phyloP scores from a whole-genome alignment of 2,329 filamentous ascomycete genomes.

The Colletotrichum tamarilloi region DNA sequence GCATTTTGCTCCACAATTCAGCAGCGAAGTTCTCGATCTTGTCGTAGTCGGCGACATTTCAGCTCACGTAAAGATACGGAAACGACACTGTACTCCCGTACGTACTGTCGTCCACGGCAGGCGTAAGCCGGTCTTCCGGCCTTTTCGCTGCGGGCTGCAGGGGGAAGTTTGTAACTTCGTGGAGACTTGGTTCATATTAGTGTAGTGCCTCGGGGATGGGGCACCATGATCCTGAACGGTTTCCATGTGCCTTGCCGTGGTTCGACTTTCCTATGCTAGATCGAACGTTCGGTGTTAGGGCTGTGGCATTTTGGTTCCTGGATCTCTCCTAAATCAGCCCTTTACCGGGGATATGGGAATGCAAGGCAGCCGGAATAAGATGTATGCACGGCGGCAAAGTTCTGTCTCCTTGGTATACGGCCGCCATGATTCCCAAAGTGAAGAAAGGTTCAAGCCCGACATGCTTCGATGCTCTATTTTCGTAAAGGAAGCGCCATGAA shows the following conservation, averaged over 20 bases:
- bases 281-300: conserved; percentile 5
- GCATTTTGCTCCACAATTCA: conserved; percentile 15
- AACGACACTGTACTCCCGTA: neutral
- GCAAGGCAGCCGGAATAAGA: neutral
- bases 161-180: conserved; percentile 1
- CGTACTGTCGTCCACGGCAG: conserved; percentile 4
- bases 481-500: neutral
- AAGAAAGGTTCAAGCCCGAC: neutral
- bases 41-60: neutral
- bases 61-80: neutral
- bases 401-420: neutral
- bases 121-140: conserved; percentile 26
- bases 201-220: neutral
- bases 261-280: neutral
- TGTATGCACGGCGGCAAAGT: neutral
- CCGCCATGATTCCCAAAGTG: neutral
- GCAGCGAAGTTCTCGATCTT: conserved; percentile 9
- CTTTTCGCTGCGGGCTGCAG: conserved; percentile 20
- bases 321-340: neutral
- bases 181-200: conserved; percentile 11
- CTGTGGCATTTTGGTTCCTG: neutral
- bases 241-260: neutral
- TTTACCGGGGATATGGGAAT: neutral
- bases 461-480: conserved; percentile 26
- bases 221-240: neutral